Conservation (phyloP, 176 grass and related monocot species). For the Panicum miliaceum region DNA sequence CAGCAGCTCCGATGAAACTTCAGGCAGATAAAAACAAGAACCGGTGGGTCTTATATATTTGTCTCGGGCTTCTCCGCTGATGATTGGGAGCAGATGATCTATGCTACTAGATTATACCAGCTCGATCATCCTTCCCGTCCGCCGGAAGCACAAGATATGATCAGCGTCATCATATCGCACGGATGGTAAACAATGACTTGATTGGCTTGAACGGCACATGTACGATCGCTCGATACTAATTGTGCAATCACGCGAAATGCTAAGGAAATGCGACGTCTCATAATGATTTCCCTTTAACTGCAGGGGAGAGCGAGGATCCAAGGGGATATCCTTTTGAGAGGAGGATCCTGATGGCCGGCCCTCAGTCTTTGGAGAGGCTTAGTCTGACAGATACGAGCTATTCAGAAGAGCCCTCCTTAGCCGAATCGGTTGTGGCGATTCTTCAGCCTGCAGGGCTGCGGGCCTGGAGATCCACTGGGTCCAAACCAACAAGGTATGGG, state of each 20-base stretch:
- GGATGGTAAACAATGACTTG: constrained; percentile 11
- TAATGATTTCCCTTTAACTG: not conserved
- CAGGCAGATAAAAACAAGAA: not conserved
- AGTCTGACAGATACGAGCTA: no score
- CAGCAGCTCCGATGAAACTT: not conserved
- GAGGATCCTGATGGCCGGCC: not conserved
- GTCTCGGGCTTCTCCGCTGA: not conserved
- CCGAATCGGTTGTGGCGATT: not conserved
- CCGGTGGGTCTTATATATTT: not conserved
- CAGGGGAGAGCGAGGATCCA: not conserved
- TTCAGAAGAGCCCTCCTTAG: no score
- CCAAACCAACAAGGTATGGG: not conserved
- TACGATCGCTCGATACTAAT: not conserved
- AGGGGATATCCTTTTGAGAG: not conserved
- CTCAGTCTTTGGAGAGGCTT: not conserved
- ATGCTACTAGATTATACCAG: not conserved
- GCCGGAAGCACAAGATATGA: not conserved
- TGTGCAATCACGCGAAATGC: constrained; percentile 5
- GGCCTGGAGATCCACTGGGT: not conserved
- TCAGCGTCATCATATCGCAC: constrained; percentile 1
- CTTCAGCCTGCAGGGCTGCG: not conserved
- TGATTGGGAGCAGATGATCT: constrained; percentile 10
- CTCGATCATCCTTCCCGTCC: not conserved
- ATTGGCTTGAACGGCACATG: constrained; percentile 16
- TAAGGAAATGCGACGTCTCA: constrained; percentile 13